Evolutionary conservation across 1,284 basidiomycete genomes (phyloP), one percentile per base, ranked within the genome.

Genomic region (Pseudozyma sp.): DNA sequence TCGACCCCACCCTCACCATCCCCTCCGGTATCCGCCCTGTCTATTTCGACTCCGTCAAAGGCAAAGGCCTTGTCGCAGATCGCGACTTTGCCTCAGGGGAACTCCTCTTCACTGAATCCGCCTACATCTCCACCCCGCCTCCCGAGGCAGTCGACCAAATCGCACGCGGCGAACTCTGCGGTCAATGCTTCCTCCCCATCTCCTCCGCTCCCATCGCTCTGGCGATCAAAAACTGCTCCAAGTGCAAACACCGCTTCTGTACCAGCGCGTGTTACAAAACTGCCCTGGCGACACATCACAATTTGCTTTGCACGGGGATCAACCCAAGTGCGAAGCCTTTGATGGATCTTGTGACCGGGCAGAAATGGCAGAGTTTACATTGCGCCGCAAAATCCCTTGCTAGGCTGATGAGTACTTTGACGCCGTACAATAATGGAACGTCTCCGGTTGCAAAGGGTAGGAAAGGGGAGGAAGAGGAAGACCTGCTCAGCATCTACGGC

Each of bases 51-150:
- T 87, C 88, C 57, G 86, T 88, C 67, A 93, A 92, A 80, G 93
- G 93, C 10, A 95, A 95, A 79, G 94, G 94, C 0, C 87, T 95
- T 35, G 89, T 95, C 0, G 92, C 92, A 1, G 89, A 86, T 31
- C 88, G 89, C 57, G 86, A 88, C 51, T 91, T 95, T 62, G 85
- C 86, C 12, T 88, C 90, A 76, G 92, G 91, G 0, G 92, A 94
- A 70, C 86, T 90, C 10, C 81, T 95, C 6, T 95, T 93, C 92
- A 91, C 90, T 66, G 93, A 95, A 82, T 85, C 87, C 18, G 87
- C 87, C 1, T 88, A 86, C 80, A 77, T 87, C 11, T 47, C 80
- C 2, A 76, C 78, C 1, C 78, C 79, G 4, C 81, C 81, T n/a
- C 70, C 77, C 5, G 70, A 74, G 35, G 74, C 72, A 5, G 13